These are phyloP conservation scores for Glaciozyma martinii DNA, from an alignment of 768 basidiomycete species.

Conservation along the genomic window DNA sequence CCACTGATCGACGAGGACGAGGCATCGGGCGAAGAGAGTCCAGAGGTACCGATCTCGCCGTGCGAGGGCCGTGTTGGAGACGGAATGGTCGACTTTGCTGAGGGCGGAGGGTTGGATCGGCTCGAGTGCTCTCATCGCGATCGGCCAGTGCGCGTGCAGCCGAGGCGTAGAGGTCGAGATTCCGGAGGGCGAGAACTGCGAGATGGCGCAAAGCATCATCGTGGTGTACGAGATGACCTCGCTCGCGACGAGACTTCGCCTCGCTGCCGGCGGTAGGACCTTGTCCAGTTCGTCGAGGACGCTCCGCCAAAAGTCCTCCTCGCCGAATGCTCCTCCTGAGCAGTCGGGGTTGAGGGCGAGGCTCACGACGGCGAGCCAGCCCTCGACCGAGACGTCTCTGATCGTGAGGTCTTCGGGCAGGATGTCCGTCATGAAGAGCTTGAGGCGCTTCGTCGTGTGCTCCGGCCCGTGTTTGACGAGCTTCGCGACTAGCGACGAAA, in stretches of 20 bases:
- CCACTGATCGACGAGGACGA: conserved; percentile 67
- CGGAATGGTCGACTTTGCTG: conserved; percentile 42
- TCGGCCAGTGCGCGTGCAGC: conserved; percentile 57
- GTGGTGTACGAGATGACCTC: conserved; percentile 66
- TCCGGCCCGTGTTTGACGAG: conserved; percentile 54
- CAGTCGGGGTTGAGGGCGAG: conserved; percentile 39
- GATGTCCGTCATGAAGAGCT: conserved; percentile 40
- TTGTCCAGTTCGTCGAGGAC: conserved; percentile 14
- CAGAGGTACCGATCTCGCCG: conserved; percentile 64
- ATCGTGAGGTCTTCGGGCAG: conserved; percentile 29
- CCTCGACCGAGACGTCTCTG: conserved; percentile 45
- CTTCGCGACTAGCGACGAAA: conserved; percentile 45
- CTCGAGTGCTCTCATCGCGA: conserved; percentile 53
- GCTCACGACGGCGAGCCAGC: conserved; percentile 69
- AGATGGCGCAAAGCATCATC: conserved; percentile 61
- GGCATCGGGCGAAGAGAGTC: conserved; percentile 60
- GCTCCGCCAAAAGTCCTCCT: conserved; percentile 25
- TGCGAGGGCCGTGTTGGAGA: conserved; percentile 41
- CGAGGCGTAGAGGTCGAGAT: conserved; percentile 41
- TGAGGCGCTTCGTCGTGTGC: conserved; percentile 44
- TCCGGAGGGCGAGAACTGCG: conserved; percentile 63
- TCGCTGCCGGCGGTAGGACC: background rate
- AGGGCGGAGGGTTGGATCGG: conserved; percentile 51
- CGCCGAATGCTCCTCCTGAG: background rate
- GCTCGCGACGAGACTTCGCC: conserved; percentile 32